A percentile compares a stretch with the other conserved stretches of the same genome.
Conservation (phyloP, 345 rosid species). For the Arabis hirsuta region DNA sequence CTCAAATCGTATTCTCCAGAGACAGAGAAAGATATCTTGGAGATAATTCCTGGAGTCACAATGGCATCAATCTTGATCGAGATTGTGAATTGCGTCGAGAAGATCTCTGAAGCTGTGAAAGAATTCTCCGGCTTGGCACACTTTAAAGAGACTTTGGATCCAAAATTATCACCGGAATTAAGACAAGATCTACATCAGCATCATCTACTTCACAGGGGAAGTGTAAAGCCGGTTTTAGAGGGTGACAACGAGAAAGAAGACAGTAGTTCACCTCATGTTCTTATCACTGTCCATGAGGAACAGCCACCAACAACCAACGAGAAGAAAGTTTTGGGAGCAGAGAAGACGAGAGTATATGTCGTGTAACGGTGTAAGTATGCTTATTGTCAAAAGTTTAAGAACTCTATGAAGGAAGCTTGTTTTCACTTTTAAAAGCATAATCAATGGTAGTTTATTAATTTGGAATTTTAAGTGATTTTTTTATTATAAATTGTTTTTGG, state of each 20-base stretch:
- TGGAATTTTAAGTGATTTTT: too few species aligned
- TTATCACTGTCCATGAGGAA: slow-evolving; percentile 47
- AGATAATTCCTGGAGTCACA: slow-evolving; percentile 59
- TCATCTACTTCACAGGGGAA: slow-evolving; percentile 61
- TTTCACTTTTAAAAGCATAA: neutral
- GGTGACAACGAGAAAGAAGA: slow-evolving; percentile 32
- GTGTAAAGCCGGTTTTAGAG: slow-evolving; percentile 56
- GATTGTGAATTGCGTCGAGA: slow-evolving; percentile 53
- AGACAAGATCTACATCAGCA: slow-evolving; percentile 32
- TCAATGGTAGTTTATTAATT: too few species aligned
- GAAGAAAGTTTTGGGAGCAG: slow-evolving; percentile 28
- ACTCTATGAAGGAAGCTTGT: slow-evolving; percentile 23
- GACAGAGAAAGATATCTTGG: slow-evolving; percentile 47
- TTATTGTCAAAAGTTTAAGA: neutral
- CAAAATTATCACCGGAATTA: slow-evolving; percentile 49
- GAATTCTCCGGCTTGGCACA: slow-evolving; percentile 63
- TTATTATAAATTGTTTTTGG: too few species aligned
- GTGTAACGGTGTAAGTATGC: slow-evolving; percentile 42
- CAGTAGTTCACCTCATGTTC: slow-evolving; percentile 39
- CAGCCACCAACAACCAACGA: slow-evolving; percentile 37
- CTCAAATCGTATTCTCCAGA: slow-evolving; percentile 45
- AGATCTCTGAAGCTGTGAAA: slow-evolving; percentile 53
- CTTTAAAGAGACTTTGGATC: slow-evolving; percentile 50
- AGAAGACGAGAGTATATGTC: slow-evolving; percentile 2
- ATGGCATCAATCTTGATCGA: slow-evolving; percentile 63